phyloP scores from a whole-genome alignment of 345 rosid species.

The Combretum micranthum region DNA sequence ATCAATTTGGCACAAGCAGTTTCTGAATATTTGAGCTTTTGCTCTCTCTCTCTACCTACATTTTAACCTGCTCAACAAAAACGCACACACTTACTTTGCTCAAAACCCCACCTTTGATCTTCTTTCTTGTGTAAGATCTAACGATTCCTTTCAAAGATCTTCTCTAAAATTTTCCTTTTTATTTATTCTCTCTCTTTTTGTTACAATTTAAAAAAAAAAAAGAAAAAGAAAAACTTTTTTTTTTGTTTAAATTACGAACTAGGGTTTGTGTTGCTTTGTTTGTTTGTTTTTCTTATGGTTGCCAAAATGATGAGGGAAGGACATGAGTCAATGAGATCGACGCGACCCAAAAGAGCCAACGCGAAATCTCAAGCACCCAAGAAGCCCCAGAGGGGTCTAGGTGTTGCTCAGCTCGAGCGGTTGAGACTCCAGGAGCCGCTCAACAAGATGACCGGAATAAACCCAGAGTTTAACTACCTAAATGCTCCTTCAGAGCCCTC shows the following conservation, averaged over 20 bases:
- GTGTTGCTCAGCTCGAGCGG: constrained; percentile 67
- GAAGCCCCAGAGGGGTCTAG: constrained; percentile 70
- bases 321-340: not conserved
- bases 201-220: too few species aligned
- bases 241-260: too few species aligned
- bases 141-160: too few species aligned
- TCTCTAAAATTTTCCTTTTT: too few species aligned
- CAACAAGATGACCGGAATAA: constrained; percentile 26
- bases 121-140: too few species aligned
- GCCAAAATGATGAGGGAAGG: too few species aligned
- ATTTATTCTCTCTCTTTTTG: too few species aligned
- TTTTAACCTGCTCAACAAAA: not conserved
- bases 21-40: too few species aligned
- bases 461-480: not conserved
- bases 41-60: constrained; percentile 2
- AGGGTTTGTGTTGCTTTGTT: too few species aligned
- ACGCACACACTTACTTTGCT: not conserved
- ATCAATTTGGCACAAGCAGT: too few species aligned
- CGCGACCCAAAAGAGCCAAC: constrained; percentile 12
- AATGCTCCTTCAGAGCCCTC: not conserved
- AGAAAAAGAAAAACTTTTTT: too few species aligned
- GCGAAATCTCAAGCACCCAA: constrained; percentile 27
- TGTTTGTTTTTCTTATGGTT: too few species aligned
- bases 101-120: not conserved
- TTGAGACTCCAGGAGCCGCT: constrained; percentile 30